Evolutionary conservation across 768 basidiomycete species (phyloP), one percentile per base, ranked within the genome.

Genomic region (Pholiota molesta): DNA sequence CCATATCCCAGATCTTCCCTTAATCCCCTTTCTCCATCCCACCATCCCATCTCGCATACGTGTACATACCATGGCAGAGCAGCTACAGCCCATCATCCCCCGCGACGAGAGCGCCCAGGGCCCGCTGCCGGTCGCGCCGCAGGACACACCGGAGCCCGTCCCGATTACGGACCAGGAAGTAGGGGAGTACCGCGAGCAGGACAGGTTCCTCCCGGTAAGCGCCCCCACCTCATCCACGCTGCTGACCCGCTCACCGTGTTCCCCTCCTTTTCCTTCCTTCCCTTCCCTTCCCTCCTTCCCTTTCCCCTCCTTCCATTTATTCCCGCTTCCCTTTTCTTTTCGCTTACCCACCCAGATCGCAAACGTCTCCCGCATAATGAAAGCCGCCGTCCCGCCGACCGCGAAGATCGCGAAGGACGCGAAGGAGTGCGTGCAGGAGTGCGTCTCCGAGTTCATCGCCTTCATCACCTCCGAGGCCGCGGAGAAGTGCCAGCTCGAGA

Each of bases 381-480:
- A 98, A 76, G 81, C 88, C 45, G 85, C 94, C 11, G 89, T 98
- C 2, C 96, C 97, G 0, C 78, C 88, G 0, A 91, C 91, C 19
- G 94, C 97, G 45, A 99, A 99, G 78, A 97, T 98, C 69, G 92
- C 94, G 8, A 98, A 98, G 75, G 97, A 99, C 75, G 95, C 95
- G 49, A 99, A 99, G 73, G 97, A 99, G 77, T 95, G 94, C 76
- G 94, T 98, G 45, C 97, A 99, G 74, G 97, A 98, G 77, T 97
- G 96, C 76, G 94, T 97, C 59, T 95, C 92, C 45, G 97, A 99
- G 78, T 99, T 97, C 81, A 98, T 99, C 74, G 89, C 88, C 68
- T 99, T 99, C 83, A 95, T 99, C 78, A 97, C 96, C 29, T 92
- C 90, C 47, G 97, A 99, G 75, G 97, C 97, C 5, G 94, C 94